Evolutionary conservation across 129 eudicot species (phyloP), one percentile per base, ranked within the genome.

Genomic region (Kitagawia praeruptora): DNA sequence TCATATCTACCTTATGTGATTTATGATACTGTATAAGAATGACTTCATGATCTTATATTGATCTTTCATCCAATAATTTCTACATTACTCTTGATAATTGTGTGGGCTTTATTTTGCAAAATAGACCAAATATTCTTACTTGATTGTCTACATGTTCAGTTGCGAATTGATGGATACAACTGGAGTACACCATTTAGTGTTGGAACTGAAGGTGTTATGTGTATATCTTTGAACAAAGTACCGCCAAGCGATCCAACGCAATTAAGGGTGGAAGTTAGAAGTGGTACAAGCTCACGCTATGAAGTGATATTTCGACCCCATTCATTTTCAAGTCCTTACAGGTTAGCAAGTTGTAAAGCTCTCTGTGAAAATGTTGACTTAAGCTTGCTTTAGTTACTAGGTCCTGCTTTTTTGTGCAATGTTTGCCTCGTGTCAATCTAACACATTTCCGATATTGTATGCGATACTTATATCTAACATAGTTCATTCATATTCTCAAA

Each of bases 161-260:
- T 96, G 61, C 89, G 91, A 81, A 51, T 82, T 78, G 91, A 90
- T 63, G 99, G 95, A 40, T 90, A 86, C 76, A 78, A 82, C 51
- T 96, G 97, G 97, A 96, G 98, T 77, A 80, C 82, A 40, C 97
- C 99, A 70, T 96, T 96, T 84, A 87, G 93, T 80, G 87, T 96
- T 80, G 89, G 83, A 39, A 83, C 83, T 86, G 99, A 96, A 87
- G 99, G 99, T 56, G 49, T 85, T 81, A 92, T 92, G 99, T 85
- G 87, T 42, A 77, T 90, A 75, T 83, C 81, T 81, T 82, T 96
- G 86, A 86, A 79, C 75, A 89, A 80, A 84, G 95, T 85, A 73
- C 75, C 80, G 18, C 83, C 86, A 27, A 77, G 86, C 27, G 84
- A 85, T 74, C 80, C 44, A 72, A 80, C 79, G 78, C 75, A 83